Conservation (phyloP, 2,329 filamentous ascomycete genomes). For the Aspergillus pseudotamarii region DNA sequence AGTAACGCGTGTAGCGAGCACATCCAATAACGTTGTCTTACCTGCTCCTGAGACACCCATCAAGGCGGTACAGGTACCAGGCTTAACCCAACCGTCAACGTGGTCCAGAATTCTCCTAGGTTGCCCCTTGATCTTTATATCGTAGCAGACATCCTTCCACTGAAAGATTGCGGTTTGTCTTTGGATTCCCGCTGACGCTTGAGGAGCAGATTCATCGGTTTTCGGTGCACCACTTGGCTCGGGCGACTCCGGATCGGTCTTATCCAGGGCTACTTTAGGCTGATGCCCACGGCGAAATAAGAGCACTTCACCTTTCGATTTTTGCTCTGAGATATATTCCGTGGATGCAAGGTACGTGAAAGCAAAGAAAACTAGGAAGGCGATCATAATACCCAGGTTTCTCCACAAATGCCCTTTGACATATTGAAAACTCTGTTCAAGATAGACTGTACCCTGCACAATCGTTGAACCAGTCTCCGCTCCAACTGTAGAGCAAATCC, state of each 20-base stretch:
- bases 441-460: constrained; percentile 63
- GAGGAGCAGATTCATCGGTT: constrained; percentile 25
- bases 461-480: constrained; percentile 54
- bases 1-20: constrained; percentile 78
- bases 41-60: constrained; percentile 91
- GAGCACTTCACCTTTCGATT: constrained; percentile 76
- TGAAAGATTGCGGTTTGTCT: constrained; percentile 77
- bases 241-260: constrained; percentile 7
- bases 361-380: constrained; percentile 65
- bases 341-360: constrained; percentile 64
- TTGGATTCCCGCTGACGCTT: constrained; percentile 51
- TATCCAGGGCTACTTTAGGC: background rate
- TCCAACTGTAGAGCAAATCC: constrained; percentile 64
- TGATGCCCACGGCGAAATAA: constrained; percentile 67
- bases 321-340: constrained; percentile 65
- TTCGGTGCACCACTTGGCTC: constrained; percentile 28
- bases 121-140: constrained; percentile 77
- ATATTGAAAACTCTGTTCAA: constrained; percentile 61
- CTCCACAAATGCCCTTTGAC: constrained; percentile 63
- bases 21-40: constrained; percentile 92
- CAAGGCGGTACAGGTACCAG: constrained; percentile 81
- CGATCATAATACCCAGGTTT: constrained; percentile 71
- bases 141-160: constrained; percentile 82
- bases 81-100: constrained; percentile 91
- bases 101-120: constrained; percentile 75